Percentiles rank a stretch among this genome's conserved stretches.
phyloP scores from a whole-genome alignment of 371 early-diverging fungal genomes.

The Homolaphlyctis polyrhiza region DNA sequence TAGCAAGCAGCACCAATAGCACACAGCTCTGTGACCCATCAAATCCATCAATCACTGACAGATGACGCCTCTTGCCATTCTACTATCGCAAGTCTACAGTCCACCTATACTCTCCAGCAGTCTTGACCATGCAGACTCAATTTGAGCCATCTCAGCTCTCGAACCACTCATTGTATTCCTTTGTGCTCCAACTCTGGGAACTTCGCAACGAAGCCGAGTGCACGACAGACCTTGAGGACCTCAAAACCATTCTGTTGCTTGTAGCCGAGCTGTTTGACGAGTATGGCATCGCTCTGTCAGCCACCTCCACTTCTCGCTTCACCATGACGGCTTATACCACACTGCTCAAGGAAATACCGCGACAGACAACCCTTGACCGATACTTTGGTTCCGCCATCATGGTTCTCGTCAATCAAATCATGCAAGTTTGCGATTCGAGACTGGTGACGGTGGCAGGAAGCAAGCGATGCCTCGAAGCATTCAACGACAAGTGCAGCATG shows the following conservation, averaged over 20 bases:
- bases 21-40: too few species aligned
- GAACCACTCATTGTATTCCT: background rate
- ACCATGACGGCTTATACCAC: too few species aligned
- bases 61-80: too few species aligned
- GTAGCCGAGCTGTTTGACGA: background rate
- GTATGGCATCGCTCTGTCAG: background rate
- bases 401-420: background rate
- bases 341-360: too few species aligned
- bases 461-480: background rate
- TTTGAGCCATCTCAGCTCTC: background rate
- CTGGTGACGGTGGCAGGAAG: background rate
- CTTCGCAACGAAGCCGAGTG: background rate
- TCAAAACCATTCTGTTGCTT: background rate
- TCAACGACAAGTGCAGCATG: background rate
- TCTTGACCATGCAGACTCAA: too few species aligned
- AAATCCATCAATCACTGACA: too few species aligned
- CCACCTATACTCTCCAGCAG: too few species aligned
- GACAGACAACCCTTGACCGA: too few species aligned
- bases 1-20: too few species aligned
- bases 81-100: too few species aligned
- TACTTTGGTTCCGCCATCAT: too few species aligned
- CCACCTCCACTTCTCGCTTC: too few species aligned
- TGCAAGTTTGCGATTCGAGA: background rate
- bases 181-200: slow-evolving; percentile 2
- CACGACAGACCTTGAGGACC: background rate